Conservation (phyloP, 805 yeast genomes). For the Starmerella roubikii region DNA sequence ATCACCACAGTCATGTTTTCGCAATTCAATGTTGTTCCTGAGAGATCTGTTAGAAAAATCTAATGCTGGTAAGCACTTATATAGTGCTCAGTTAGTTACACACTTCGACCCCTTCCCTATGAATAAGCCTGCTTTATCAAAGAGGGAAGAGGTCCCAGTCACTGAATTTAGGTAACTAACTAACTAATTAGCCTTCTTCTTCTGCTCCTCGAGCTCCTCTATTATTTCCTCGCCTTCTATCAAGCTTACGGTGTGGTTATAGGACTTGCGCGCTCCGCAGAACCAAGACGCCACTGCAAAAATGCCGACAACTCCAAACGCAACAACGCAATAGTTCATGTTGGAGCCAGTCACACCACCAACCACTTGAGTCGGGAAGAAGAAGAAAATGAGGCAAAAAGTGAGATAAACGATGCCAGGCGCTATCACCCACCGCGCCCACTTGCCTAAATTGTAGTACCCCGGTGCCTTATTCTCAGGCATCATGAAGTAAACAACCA, state of each 20-base stretch:
- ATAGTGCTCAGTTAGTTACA: too few relatives aligned
- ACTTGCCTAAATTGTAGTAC: slow-evolving; percentile 39
- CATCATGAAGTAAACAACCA: slow-evolving; percentile 23
- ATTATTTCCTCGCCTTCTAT: not conserved
- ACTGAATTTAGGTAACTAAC: too few relatives aligned
- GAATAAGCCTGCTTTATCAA: too few relatives aligned
- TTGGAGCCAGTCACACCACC: slow-evolving; percentile 47
- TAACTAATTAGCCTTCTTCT: too few relatives aligned
- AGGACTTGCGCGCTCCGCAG: slow-evolving; percentile 11
- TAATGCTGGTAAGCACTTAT: too few relatives aligned
- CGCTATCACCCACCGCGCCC: slow-evolving; percentile 55
- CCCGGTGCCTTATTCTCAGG: slow-evolving; percentile 31
- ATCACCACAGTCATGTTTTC: too few relatives aligned
- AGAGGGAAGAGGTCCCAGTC: too few relatives aligned
- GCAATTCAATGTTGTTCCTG: too few relatives aligned
- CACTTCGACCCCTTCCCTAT: too few relatives aligned
- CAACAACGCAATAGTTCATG: slow-evolving; percentile 55
- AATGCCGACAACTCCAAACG: slow-evolving; percentile 34
- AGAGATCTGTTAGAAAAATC: too few relatives aligned
- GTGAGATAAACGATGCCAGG: slow-evolving; percentile 44
- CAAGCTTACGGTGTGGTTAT: slow-evolving; percentile 1
- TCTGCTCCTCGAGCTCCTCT: too few relatives aligned
- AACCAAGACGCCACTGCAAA: slow-evolving; percentile 20
- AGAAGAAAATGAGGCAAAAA: slow-evolving; percentile 46
- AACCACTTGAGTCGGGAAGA: slow-evolving; percentile 48